Evolutionary conservation across 2,329 filamentous ascomycete genomes (phyloP), one percentile per base, ranked within the genome.

Genomic region (Geoglossum cookeanum): DNA sequence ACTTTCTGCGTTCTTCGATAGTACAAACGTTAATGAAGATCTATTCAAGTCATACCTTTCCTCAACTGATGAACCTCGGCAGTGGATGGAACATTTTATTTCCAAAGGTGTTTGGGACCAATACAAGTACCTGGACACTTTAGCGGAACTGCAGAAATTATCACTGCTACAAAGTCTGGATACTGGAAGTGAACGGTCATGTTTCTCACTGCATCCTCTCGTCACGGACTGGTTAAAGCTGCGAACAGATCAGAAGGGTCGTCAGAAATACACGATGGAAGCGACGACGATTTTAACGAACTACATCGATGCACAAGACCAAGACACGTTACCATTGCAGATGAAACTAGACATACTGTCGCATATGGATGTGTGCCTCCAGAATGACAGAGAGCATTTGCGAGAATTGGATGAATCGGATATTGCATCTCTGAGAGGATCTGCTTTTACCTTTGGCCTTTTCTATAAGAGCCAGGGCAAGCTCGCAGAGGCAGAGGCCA

Each of bases 121-220:
- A 55, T 35, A 58, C 29, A n/a, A 47, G 15, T 58, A 55, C 49
- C 55, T 33, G 39, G 35, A 51, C n/a, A 30, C 30, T 44, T 42
- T 58, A 5, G 49, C 44, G 35, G 33, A 52, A n/a, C 49, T 58
- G 35, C 39, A 8, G 37, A 47, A 49, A 37, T 49, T 58, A 22
- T 58, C 56, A n/a, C 32, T 58, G 17, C 44, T 58, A 49, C 51
- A 57, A 37, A 55, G 33, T 11, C 35, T 55, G 35, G 47, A 55
- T 27, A 55, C 17, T 27, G 44, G 22, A 6, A 57, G 33, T 29
- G 11, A 52, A 45, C 22, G n/a, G 42, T 27, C 33, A n/a, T 56
- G 32, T 30, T 58, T 58, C 57, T 58, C 57, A 39, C 52, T 58
- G 22, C 57, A 58, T 55, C 57, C 57, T 44, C 47, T 58, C 22